Evolutionary conservation across 257 asterid species (phyloP).

Genomic region (Fraxinus quadrangulata): DNA sequence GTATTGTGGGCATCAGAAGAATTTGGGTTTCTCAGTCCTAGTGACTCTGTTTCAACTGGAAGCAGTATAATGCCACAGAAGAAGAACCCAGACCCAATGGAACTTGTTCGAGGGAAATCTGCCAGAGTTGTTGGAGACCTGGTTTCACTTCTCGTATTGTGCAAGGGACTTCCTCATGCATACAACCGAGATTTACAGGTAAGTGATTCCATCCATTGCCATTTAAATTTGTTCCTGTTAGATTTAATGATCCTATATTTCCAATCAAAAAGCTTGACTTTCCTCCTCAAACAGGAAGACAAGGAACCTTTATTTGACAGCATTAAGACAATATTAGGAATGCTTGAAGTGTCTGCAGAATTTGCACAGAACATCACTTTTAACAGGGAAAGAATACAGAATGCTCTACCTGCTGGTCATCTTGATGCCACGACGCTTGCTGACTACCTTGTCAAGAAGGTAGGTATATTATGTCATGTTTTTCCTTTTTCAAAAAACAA

Average conservation of each 20-base stretch:
- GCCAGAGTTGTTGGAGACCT: slow-evolving; percentile 93
- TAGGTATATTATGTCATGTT: slow-evolving; percentile 46
- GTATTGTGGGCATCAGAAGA: slow-evolving; percentile 99
- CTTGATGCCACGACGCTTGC: slow-evolving; percentile 98
- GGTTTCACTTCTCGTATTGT: slow-evolving; percentile 88
- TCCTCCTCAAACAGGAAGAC: slow-evolving; percentile 67
- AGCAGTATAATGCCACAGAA: slow-evolving; percentile 99
- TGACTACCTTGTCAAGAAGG: slow-evolving; percentile 98
- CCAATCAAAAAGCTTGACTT: slow-evolving; percentile 1
- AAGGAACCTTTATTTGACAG: slow-evolving; percentile 98
- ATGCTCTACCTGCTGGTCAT: slow-evolving; percentile 93
- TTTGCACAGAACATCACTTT: slow-evolving; percentile 83
- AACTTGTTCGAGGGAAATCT: slow-evolving; percentile 97
- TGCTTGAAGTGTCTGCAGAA: slow-evolving; percentile 98
- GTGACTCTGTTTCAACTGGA: slow-evolving; percentile 97
- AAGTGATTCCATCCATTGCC: neutral
- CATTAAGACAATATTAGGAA: slow-evolving; percentile 77
- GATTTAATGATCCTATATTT: neutral
- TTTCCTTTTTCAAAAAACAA: no score
- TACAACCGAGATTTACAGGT: slow-evolving; percentile 99
- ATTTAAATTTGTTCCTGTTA: slow-evolving; percentile 3
- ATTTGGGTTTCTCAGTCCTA: slow-evolving; percentile 88
- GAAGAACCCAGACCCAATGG: slow-evolving; percentile 95
- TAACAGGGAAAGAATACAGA: slow-evolving; percentile 63
- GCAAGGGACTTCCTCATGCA: slow-evolving; percentile 99